phyloP scores from a whole-genome alignment of 441 rosid genomes.

The Aquilaria agallochum region DNA sequence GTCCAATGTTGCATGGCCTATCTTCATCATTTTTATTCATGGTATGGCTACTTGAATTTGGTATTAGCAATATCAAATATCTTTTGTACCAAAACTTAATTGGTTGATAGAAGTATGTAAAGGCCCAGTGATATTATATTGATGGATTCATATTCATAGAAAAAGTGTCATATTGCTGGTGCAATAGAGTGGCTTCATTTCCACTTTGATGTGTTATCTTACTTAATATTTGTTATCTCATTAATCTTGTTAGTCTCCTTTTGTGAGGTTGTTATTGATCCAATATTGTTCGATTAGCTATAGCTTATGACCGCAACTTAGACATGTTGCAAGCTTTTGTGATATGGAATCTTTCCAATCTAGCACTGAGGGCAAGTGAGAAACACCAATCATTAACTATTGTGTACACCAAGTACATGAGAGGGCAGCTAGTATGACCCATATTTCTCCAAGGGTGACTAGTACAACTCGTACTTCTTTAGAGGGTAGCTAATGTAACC shows the following conservation, averaged over 20 bases:
- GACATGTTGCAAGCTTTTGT: slow-evolving; percentile 63
- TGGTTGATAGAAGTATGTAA: slow-evolving; percentile 68
- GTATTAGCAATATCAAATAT: slow-evolving; percentile 77
- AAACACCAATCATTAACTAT: no score
- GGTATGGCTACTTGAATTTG: slow-evolving; percentile 59
- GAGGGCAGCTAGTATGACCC: no score
- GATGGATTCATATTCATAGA: slow-evolving; percentile 65
- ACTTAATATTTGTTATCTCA: slow-evolving; percentile 30
- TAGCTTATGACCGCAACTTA: slow-evolving; percentile 71
- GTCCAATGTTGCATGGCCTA: slow-evolving; percentile 87
- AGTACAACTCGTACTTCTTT: no score
- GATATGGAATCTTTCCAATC: slow-evolving; percentile 53
- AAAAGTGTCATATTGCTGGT: slow-evolving; percentile 52
- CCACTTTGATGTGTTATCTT: slow-evolving; percentile 68
- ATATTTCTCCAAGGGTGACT: no score
- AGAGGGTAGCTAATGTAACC: no score
- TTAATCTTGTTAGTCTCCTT: slow-evolving; percentile 58
- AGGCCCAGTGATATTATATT: slow-evolving; percentile 73
- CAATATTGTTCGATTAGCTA: slow-evolving; percentile 82
- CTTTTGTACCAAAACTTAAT: slow-evolving; percentile 72
- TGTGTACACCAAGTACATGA: no score
- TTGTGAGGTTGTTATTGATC: slow-evolving; percentile 61
- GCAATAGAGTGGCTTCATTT: slow-evolving; percentile 91
- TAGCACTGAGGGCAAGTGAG: slow-evolving; percentile 14
- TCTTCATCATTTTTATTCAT: slow-evolving; percentile 69